Percentiles rank a stretch among this genome's conserved stretches.
Conservation (phyloP, 2,329 filamentous ascomycete species). For the Aspergillus viridinutans region DNA sequence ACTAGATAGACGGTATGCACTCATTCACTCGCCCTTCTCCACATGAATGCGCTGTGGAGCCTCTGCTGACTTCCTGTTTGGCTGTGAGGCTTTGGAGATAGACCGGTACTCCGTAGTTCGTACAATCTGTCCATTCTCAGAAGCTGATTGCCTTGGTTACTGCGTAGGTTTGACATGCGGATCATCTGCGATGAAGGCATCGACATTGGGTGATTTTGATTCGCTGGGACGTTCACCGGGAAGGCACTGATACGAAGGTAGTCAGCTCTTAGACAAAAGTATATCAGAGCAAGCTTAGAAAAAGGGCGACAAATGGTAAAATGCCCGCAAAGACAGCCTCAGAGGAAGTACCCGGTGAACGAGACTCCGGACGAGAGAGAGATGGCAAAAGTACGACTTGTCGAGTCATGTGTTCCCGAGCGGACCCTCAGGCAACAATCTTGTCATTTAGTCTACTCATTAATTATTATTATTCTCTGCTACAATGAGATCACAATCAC, state of each 20-base stretch:
- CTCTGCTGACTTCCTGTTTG: neutral
- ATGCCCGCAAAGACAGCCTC: neutral
- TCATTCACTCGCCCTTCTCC: neutral
- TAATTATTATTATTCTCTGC: neutral
- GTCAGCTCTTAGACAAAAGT: neutral
- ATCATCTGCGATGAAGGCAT: neutral
- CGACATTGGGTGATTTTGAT: neutral
- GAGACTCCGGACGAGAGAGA: too few species aligned
- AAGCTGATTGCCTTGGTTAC: neutral
- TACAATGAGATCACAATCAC: neutral
- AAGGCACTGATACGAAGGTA: neutral
- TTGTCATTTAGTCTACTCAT: neutral
- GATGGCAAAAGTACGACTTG: neutral
- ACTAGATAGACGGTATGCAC: neutral
- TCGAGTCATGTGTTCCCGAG: neutral
- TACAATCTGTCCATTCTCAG: too few species aligned
- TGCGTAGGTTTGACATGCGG: neutral
- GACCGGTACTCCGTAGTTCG: neutral
- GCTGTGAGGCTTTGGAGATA: neutral
- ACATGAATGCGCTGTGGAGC: neutral
- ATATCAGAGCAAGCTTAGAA: neutral
- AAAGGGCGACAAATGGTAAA: neutral
- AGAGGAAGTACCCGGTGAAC: neutral
- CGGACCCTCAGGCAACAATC: neutral
- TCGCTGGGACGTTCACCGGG: neutral